Conservation (phyloP, 306 rosid species). For the Morella rubra region DNA sequence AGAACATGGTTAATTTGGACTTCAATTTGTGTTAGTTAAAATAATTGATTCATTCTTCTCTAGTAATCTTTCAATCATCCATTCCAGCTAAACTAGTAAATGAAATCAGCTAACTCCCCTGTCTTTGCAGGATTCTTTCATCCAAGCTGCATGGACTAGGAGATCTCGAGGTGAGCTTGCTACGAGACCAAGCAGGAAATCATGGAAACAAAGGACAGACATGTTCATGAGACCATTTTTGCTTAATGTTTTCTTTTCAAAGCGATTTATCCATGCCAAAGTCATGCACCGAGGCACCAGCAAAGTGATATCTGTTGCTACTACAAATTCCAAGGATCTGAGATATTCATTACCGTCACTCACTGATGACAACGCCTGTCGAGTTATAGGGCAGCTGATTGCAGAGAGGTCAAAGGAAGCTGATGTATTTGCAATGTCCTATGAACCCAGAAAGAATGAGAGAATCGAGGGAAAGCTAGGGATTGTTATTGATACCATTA, state of each 20-base stretch:
- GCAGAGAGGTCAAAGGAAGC: constrained; percentile 89
- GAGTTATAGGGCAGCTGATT: constrained; percentile 67
- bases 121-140: constrained; percentile 42
- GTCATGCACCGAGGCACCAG: constrained; percentile 87
- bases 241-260: constrained; percentile 79
- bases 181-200: constrained; percentile 63
- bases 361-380: constrained; percentile 63
- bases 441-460: constrained; percentile 77
- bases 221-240: constrained; percentile 88
- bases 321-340: constrained; percentile 76
- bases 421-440: constrained; percentile 82
- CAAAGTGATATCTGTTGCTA: constrained; percentile 85
- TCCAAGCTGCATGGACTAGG: constrained; percentile 78
- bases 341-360: constrained; percentile 68
- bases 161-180: constrained; percentile 84
- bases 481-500: constrained; percentile 75
- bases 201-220: constrained; percentile 85
- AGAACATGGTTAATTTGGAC: neutral
- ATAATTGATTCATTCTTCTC: neutral
- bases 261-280: constrained; percentile 74
- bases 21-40: neutral
- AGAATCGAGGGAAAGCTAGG: constrained; percentile 80
- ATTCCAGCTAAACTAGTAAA: neutral
- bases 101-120: neutral
- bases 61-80: neutral